Evolutionary conservation across 1,284 basidiomycete genomes (phyloP).

Genomic region (Laetiporus sulphureus): DNA sequence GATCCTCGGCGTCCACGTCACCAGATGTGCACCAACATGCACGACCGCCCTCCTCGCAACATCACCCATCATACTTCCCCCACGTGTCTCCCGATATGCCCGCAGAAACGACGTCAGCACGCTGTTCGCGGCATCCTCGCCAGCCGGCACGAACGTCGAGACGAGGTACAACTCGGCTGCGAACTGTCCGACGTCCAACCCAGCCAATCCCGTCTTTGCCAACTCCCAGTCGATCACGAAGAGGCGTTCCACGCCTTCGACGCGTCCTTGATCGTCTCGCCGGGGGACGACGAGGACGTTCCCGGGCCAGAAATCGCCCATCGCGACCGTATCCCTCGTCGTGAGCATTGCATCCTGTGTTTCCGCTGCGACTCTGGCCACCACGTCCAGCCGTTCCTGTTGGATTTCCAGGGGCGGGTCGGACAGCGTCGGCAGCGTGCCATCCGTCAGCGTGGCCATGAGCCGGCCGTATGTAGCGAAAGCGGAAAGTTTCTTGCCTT

Average conservation of each 20-base stretch:
- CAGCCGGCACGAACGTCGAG: constrained; percentile 35
- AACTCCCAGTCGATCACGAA: constrained; percentile 58
- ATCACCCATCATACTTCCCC: constrained; percentile 10
- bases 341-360: constrained; percentile 30
- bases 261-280: constrained; percentile 14
- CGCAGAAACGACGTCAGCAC: constrained; percentile 36
- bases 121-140: constrained; percentile 25
- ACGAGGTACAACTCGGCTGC: constrained; percentile 48
- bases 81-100: constrained; percentile 30
- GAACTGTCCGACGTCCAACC: constrained; percentile 53
- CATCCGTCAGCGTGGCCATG: constrained; percentile 33
- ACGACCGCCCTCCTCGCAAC: constrained; percentile 27
- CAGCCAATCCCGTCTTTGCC: constrained; percentile 41
- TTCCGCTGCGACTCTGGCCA: constrained; percentile 30
- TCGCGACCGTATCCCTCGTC: constrained; percentile 31
- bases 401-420: constrained; percentile 35
- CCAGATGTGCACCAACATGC: constrained; percentile 45
- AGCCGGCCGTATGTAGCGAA: constrained; percentile 44
- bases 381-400: constrained; percentile 29
- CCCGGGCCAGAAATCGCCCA: constrained; percentile 67
- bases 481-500: constrained; percentile 37
- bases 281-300: constrained; percentile 41
- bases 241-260: constrained; percentile 30
- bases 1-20: constrained; percentile 36
- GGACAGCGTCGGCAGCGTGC: constrained; percentile 26